phyloP scores from a whole-genome alignment of 2,329 filamentous ascomycete species.

The Blastomyces parvus region DNA sequence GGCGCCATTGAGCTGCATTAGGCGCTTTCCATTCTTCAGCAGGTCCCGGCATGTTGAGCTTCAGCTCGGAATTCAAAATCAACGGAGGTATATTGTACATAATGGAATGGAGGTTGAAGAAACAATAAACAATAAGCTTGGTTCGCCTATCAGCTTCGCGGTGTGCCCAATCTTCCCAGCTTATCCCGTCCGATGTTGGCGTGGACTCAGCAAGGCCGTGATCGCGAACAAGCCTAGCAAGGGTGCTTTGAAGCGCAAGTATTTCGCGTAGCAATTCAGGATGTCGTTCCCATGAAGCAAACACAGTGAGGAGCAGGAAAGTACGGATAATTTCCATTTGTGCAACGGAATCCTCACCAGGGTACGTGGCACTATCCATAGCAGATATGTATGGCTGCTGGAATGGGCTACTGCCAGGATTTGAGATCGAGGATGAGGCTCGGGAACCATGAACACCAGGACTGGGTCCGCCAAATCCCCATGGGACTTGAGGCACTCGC shows the following conservation, averaged over 20 bases:
- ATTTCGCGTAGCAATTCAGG: slow-evolving; percentile 49
- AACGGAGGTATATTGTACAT: slow-evolving; percentile 53
- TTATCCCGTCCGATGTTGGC: slow-evolving; percentile 35
- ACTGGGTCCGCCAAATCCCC: slow-evolving; percentile 34
- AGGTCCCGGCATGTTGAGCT: slow-evolving; percentile 45
- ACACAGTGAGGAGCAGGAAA: slow-evolving; percentile 46
- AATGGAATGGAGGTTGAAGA: slow-evolving; percentile 52
- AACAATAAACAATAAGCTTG: slow-evolving; percentile 48
- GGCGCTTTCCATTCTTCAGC: slow-evolving; percentile 48
- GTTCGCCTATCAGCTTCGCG: slow-evolving; percentile 46
- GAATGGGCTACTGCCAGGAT: slow-evolving; percentile 36
- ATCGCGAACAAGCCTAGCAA: slow-evolving; percentile 48
- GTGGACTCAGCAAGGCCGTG: slow-evolving; percentile 37
- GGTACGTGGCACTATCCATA: slow-evolving; percentile 28
- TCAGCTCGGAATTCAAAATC: slow-evolving; percentile 47
- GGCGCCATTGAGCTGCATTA: slow-evolving; percentile 43
- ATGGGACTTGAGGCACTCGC: slow-evolving; percentile 33
- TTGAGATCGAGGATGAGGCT: slow-evolving; percentile 35
- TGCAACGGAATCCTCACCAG: slow-evolving; percentile 36
- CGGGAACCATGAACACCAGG: slow-evolving; percentile 30
- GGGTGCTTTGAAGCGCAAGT: slow-evolving; percentile 47
- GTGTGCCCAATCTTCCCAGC: slow-evolving; percentile 46
- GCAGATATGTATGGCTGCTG: slow-evolving; percentile 30
- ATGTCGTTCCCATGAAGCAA: slow-evolving; percentile 52
- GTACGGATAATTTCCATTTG: slow-evolving; percentile 44